Base-by-base conservation (phyloP, 805 yeast species). In the Pichia nakasei region DNA sequence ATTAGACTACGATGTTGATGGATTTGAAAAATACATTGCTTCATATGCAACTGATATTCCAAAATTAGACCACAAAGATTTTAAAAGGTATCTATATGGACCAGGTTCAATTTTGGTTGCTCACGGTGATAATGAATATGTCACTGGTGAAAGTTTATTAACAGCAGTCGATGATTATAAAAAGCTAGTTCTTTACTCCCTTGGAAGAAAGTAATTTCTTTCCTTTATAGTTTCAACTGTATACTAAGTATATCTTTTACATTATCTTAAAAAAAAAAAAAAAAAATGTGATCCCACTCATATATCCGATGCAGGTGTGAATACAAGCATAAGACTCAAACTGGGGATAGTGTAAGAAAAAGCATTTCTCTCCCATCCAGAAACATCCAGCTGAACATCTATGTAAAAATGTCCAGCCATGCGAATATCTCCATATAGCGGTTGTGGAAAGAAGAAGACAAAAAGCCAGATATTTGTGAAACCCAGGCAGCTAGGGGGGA, bases 91-190 rank as follows among this genome's bases (percentile, higher is more conserved):
- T 52, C 60, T 80, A 9, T 80, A 78, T 51, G 87, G 86, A 0
- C 85, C 86, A 3, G 87, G 87, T 3, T 61, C 78, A 2, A 78
- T 80, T 39, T 66, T 63, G 29, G 78, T 74, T 33, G 85, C 85
- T 0, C 85, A 80, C 52, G 69, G 76, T 8, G 78, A 69, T 44
- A 57, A 74, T 43, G 85, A 80, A 59, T 71, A 59, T 46, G 73
- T 80, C 17, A 66, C 69, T 3, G 61, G 71, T 34, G 54, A 53
- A 4, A 80, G 76, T 50, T 60, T 80, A 44, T 45, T 61, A 9
- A 60, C 63, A 19, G 76, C 82, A 9, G 74, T 80, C 18, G 70
- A 58, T 1, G 85, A 79, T 11, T 76, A 75, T 64, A 71, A 72
- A 53, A 58, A 54, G 35, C 54, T 78, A 48, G 64, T 73, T 13